Conservation (phyloP, 208 protist species). For the Lotmaria passim region DNA sequence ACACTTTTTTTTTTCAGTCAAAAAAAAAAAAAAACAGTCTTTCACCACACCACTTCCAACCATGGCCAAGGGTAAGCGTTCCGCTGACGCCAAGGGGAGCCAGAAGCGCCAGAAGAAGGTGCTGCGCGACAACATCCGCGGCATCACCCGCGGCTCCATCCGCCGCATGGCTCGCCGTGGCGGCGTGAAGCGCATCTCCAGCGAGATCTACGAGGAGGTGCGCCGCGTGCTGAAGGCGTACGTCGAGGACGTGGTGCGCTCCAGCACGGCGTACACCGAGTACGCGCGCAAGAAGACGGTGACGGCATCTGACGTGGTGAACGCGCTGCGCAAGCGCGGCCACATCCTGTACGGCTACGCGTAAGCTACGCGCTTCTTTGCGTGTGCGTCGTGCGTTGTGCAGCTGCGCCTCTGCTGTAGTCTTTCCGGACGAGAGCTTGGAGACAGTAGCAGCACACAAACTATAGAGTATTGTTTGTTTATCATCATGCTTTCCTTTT, state of each 20-base stretch:
- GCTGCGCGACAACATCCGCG: slow-evolving; percentile 86
- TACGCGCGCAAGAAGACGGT: slow-evolving; percentile 83
- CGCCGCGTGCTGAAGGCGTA: slow-evolving; percentile 84
- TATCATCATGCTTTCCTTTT: not conserved
- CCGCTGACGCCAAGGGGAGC: slow-evolving; percentile 11
- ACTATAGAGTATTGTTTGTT: not conserved
- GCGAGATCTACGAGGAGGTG: slow-evolving; percentile 74
- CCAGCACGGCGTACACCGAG: slow-evolving; percentile 85
- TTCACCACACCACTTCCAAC: not conserved
- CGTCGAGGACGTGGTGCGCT: slow-evolving; percentile 83
- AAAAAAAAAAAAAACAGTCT: not conserved
- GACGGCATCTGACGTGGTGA: slow-evolving; percentile 86
- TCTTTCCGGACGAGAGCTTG: not conserved
- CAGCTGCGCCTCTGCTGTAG: not conserved
- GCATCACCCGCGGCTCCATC: slow-evolving; percentile 88
- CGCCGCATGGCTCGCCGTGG: slow-evolving; percentile 91
- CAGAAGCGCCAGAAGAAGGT: slow-evolving; percentile 79
- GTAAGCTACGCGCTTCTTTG: not conserved
- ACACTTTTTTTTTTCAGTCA: not conserved
- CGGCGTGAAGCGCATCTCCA: slow-evolving; percentile 92
- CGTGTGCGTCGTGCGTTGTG: not conserved
- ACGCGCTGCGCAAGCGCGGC: slow-evolving; percentile 87
- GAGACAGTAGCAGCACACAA: not conserved
- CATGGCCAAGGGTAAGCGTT: slow-evolving; percentile 18
- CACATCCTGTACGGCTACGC: slow-evolving; percentile 78